A percentile compares a stretch with the other conserved stretches of the same genome.
These are phyloP conservation scores for Candida chauliodis DNA, from an alignment of 805 yeast species.

Conservation along the genomic window DNA sequence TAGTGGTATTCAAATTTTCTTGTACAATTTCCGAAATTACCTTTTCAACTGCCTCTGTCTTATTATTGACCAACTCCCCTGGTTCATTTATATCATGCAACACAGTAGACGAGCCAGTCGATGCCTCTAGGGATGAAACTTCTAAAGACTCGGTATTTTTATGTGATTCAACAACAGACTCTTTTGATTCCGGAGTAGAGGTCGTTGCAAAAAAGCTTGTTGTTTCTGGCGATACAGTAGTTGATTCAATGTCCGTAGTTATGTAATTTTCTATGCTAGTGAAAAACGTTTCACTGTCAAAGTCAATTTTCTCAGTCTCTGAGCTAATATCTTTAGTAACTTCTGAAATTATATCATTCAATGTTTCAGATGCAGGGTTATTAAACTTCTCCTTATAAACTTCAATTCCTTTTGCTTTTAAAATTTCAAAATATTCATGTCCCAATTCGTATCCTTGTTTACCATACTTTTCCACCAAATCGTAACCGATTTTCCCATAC, in stretches of 20 bases:
- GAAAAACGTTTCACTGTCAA: constrained; percentile 15
- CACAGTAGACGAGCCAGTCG: too few species aligned
- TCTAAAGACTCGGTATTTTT: too few species aligned
- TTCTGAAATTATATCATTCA: constrained; percentile 12
- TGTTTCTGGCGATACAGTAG: neutral
- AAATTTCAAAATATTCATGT: constrained; percentile 5
- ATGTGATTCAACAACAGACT: too few species aligned
- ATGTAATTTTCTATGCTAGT: constrained; percentile 8
- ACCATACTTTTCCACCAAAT: constrained; percentile 19
- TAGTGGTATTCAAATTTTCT: too few species aligned
- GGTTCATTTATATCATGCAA: neutral
- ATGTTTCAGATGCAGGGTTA: constrained; percentile 18
- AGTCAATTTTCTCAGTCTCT: constrained; percentile 12
- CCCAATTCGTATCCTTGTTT: constrained; percentile 8
- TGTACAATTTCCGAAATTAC: too few species aligned
- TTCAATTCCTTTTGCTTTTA: constrained; percentile 16
- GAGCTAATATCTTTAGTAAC: constrained; percentile 17
- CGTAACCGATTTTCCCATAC: constrained; percentile 22
- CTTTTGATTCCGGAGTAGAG: too few species aligned
- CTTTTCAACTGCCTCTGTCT: too few species aligned
- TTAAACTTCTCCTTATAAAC: constrained; percentile 26
- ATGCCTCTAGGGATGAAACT: too few species aligned
- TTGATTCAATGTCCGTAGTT: constrained; percentile 1
- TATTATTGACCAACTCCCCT: neutral
- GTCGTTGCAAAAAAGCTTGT: too few species aligned